Base-by-base conservation (phyloP, 2,329 filamentous ascomycete genomes). In the Dryadomyces quercus-mongolicae region DNA sequence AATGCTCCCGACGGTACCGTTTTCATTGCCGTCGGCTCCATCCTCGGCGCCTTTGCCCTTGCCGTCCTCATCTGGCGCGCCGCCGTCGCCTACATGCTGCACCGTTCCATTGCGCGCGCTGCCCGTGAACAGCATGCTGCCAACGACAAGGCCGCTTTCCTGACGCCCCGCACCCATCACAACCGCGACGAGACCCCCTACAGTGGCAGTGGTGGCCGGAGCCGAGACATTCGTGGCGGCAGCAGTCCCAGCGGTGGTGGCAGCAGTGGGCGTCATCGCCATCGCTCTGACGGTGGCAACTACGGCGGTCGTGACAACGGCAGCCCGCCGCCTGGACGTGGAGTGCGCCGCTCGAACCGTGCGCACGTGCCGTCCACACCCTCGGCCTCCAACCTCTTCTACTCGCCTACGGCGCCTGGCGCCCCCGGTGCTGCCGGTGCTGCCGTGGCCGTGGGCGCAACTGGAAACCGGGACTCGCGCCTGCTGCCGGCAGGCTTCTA, bases 401-500 rank as follows among this genome's bases (percentile, higher is more conserved):
- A 95, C 74, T 95, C 90, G 8, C 93, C 93, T 0, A 97, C 93
- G 0, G 91, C 91, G 1, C 81, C 91, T 2, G 42, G 45, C 12
- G 43, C 18, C 22, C 74, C 75, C 55, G 74, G 76, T 51, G 70
- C 71, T 21, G 74, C 75, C 55, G 74, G 76, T 51, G 70, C 71
- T 21, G 22, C 5, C 21, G 12, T 13, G 8, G 18, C 21, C 15
- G 38, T 8, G 6, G 21, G 8, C 21, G 15, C 18, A 2, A 4
- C 49, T 57, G 70, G 75, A 48, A 80, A 80, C 61, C 84, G 91
- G 53, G 81, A 80, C 56, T 95, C 88, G 1, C 75, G 76, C n/a
- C 95, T 92, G 65, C 76, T 96, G 20, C 92, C 92, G 16, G 85
- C 92, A 3, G 92, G 92, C 1, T 96, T 95, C 71, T 97, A 97